A percentile compares a stretch with the other conserved stretches of the same genome.
These are phyloP conservation scores for Tylopilus plumbeoviolaceoides DNA, from an alignment of 768 basidiomycete species.

Conservation along the genomic window DNA sequence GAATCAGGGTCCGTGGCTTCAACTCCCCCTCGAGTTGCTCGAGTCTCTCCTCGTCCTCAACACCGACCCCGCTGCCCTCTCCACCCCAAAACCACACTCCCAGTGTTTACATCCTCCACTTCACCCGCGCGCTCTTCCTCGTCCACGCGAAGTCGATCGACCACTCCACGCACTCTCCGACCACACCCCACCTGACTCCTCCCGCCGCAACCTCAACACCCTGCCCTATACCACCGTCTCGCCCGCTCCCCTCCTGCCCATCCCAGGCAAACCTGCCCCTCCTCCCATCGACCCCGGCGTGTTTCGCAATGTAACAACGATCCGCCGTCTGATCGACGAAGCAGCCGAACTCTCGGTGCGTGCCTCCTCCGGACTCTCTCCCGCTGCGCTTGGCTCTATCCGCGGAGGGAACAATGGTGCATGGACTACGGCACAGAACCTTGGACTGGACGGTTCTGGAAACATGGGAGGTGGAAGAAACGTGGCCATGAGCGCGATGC, in stretches of 20 bases:
- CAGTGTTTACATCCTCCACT: conserved; percentile 21
- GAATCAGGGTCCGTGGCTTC: conserved; percentile 93
- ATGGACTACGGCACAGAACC: conserved; percentile 60
- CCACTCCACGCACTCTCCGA: conserved; percentile 35
- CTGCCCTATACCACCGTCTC: conserved; percentile 33
- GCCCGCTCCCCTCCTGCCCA: conserved; percentile 48
- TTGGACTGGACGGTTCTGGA: conserved; percentile 59
- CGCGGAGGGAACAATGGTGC: conserved; percentile 42
- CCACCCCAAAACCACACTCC: conserved; percentile 42
- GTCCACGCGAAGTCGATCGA: conserved; percentile 38
- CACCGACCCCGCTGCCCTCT: conserved; percentile 64
- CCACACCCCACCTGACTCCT: conserved; percentile 44
- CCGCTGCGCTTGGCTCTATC: conserved; percentile 67
- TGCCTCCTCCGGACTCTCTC: conserved; percentile 78
- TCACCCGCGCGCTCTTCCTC: conserved; percentile 21
- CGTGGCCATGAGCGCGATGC: conserved; percentile 79
- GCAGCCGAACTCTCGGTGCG: conserved; percentile 86
- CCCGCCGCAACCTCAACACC: conserved; percentile 33
- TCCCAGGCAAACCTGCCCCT: conserved; percentile 66
- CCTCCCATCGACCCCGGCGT: conserved; percentile 90
- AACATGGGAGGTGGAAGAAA: conserved; percentile 59
- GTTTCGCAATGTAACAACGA: conserved; percentile 68
- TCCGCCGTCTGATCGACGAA: conserved; percentile 83
- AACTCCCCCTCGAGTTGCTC: conserved; percentile 80
- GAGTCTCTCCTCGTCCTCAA: conserved; percentile 79